These are phyloP conservation scores for Pseudogymnoascus sp. DNA, from an alignment of 2,329 filamentous ascomycete species.

Conservation along the genomic window DNA sequence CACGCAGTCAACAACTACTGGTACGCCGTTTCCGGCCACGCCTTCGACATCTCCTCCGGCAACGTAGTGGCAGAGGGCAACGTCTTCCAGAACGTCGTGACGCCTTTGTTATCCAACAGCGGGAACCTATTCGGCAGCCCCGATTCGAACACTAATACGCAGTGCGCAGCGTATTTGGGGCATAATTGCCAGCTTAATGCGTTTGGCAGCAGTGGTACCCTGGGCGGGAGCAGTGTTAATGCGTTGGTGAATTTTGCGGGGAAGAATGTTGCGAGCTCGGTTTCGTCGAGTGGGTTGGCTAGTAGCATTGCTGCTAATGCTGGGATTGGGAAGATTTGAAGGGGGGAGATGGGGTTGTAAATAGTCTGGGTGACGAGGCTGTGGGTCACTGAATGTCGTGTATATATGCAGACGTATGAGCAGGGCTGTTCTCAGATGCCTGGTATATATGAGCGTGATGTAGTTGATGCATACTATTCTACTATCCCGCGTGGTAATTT, in stretches of 20 bases:
- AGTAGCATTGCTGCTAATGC: constrained; percentile 26
- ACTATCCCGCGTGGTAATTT: neutral
- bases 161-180: constrained; percentile 16
- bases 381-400: neutral
- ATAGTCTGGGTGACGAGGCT: neutral
- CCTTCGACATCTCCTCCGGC: constrained; percentile 43
- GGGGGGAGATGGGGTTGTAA: neutral
- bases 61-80: constrained; percentile 48
- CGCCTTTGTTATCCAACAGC: neutral
- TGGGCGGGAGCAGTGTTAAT: constrained; percentile 21
- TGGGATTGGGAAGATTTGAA: constrained; percentile 22
- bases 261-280: constrained; percentile 24
- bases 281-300: constrained; percentile 21
- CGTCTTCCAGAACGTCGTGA: constrained; percentile 44
- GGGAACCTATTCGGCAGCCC: constrained; percentile 15
- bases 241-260: constrained; percentile 27
- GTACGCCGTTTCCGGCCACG: constrained; percentile 45
- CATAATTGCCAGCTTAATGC: constrained; percentile 17
- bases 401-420: neutral
- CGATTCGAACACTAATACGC: constrained; percentile 16
- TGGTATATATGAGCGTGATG: neutral
- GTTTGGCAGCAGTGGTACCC: constrained; percentile 23
- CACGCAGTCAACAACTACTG: constrained; percentile 57
- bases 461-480: neutral
- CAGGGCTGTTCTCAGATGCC: neutral